A percentile compares a stretch with the other conserved stretches of the same genome.
phyloP scores from a whole-genome alignment of 768 basidiomycete species.

The Termitomyces sp. region DNA sequence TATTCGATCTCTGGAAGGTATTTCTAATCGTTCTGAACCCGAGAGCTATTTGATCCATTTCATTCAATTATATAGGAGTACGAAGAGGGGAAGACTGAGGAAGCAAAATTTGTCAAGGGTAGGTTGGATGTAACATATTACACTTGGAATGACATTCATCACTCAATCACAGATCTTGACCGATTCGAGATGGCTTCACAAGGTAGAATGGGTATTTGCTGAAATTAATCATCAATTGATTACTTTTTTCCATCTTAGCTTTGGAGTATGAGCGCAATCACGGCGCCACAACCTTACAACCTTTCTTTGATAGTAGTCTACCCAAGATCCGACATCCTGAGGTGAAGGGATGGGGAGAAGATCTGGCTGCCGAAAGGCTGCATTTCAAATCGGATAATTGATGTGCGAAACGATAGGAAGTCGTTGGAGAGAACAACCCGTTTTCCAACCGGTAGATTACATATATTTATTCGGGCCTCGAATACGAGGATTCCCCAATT shows the following conservation, averaged over 20 bases:
- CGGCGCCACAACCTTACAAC: constrained; percentile 46
- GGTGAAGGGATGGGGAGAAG: constrained; percentile 66
- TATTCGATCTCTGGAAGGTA: constrained; percentile 71
- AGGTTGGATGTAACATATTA: not conserved
- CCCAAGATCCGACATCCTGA: constrained; percentile 71
- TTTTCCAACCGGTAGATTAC: not conserved
- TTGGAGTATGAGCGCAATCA: constrained; percentile 68
- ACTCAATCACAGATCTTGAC: constrained; percentile 64
- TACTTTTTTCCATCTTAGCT: constrained; percentile 34
- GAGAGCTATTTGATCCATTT: not conserved
- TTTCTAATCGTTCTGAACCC: not conserved
- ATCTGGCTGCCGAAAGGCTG: constrained; percentile 28
- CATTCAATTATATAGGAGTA: constrained; percentile 57
- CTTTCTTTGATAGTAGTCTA: constrained; percentile 80
- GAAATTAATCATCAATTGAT: not conserved
- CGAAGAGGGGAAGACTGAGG: constrained; percentile 65
- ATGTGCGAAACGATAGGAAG: not conserved
- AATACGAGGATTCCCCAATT: not conserved
- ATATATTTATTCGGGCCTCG: not conserved
- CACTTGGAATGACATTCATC: not conserved
- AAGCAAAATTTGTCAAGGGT: constrained; percentile 89
- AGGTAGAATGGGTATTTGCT: constrained; percentile 33
- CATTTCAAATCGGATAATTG: not conserved
- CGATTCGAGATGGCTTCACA: constrained; percentile 87
- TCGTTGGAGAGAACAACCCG: not conserved